Percentiles rank a stretch among this genome's conserved stretches.
Conservation (phyloP, 2,329 filamentous ascomycete genomes). For the Colletotrichum lentis region DNA sequence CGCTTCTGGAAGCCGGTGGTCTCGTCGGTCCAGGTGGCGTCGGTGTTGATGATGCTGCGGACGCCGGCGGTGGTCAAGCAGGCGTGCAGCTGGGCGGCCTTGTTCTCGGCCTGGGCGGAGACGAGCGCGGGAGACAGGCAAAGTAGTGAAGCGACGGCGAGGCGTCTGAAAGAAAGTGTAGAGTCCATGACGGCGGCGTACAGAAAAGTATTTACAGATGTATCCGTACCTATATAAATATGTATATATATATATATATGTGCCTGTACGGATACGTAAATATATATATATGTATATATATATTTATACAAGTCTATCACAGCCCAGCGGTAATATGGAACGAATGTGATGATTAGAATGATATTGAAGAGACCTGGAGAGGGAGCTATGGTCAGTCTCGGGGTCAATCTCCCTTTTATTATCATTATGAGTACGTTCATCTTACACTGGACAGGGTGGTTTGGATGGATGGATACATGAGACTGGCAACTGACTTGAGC, state of each 20-base stretch:
- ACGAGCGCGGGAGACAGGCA: slow-evolving; percentile 29
- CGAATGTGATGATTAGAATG: slow-evolving; percentile 7
- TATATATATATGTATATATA: neutral
- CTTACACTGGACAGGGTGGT: too few species aligned
- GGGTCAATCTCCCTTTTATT: too few species aligned
- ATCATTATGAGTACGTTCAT: too few species aligned
- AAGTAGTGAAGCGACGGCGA: slow-evolving; percentile 37
- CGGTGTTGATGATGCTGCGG: slow-evolving; percentile 35
- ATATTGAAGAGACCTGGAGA: too few species aligned
- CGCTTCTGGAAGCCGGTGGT: slow-evolving; percentile 37
- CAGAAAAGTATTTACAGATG: too few species aligned
- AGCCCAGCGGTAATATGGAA: slow-evolving; percentile 8
- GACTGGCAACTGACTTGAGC: too few species aligned
- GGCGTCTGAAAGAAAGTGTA: slow-evolving; percentile 33
- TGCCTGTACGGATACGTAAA: too few species aligned
- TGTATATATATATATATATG: too few species aligned
- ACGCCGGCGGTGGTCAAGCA: slow-evolving; percentile 36
- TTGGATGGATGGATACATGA: too few species aligned
- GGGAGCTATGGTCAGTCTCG: slow-evolving; percentile 1
- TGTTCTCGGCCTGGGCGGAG: slow-evolving; percentile 29
- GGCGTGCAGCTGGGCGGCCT: slow-evolving; percentile 30
- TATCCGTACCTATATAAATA: too few species aligned
- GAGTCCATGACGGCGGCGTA: slow-evolving; percentile 35
- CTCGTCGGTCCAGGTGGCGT: slow-evolving; percentile 29
- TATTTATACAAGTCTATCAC: neutral